These are phyloP conservation scores for Thelephora terrestris DNA, from an alignment of 1,284 basidiomycete species.

Conservation along the genomic window DNA sequence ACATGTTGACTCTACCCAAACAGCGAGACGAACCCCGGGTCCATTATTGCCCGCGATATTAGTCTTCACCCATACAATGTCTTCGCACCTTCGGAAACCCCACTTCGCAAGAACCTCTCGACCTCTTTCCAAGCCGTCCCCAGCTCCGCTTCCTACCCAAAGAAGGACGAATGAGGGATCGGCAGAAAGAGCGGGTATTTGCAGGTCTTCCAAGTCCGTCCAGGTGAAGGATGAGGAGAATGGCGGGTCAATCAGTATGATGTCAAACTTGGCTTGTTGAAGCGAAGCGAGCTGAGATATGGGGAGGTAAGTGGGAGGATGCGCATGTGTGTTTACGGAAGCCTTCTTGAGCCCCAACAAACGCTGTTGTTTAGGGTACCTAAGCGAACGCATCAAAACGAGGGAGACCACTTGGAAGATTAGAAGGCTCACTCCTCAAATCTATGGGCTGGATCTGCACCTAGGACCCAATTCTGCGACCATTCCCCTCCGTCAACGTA, in stretches of 20 bases:
- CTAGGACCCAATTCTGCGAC: conserved; percentile 86
- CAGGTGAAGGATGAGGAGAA: conserved; percentile 77
- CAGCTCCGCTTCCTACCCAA: conserved; percentile 91
- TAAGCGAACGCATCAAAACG: conserved; percentile 20
- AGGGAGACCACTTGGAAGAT: background rate
- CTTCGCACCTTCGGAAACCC: conserved; percentile 95
- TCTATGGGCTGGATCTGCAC: conserved; percentile 74
- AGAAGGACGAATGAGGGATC: conserved; percentile 93
- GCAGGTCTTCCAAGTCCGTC: conserved; percentile 74
- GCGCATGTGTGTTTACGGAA: conserved; percentile 50
- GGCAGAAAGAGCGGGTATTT: conserved; percentile 76
- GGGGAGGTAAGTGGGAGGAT: conserved; percentile 62
- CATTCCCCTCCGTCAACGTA: conserved; percentile 87
- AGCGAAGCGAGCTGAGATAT: conserved; percentile 44
- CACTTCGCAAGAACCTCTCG: conserved; percentile 86
- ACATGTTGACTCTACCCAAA: background rate
- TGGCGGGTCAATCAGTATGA: conserved; percentile 88
- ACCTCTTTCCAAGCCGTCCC: conserved; percentile 87
- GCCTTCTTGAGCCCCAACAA: conserved; percentile 72
- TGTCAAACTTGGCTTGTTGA: conserved; percentile 76
- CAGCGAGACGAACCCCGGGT: conserved; percentile 44
- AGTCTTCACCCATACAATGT: conserved; percentile 95
- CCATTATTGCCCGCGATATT: conserved; percentile 63
- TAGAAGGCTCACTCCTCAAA: conserved; percentile 80
- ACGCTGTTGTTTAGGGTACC: conserved; percentile 86